phyloP scores from a whole-genome alignment of 169 alveolate genomes.

The Babesia divergens region DNA sequence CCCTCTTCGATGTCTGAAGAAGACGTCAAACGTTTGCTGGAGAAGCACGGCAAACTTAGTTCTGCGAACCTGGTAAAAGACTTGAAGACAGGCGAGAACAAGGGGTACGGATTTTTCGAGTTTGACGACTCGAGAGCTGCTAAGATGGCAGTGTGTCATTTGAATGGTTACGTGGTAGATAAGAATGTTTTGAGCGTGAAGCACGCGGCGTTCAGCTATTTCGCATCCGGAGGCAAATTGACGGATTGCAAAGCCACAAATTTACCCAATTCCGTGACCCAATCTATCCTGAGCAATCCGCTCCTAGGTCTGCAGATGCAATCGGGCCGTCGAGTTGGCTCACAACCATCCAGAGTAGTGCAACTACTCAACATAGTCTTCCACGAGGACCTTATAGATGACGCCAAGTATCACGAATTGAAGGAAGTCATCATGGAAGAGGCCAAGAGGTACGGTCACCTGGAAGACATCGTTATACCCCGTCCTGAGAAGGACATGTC shows the following conservation, averaged over 20 bases:
- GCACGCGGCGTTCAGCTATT: slow-evolving; percentile 61
- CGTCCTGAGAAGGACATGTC: slow-evolving; percentile 78
- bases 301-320: slow-evolving; percentile 80
- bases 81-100: slow-evolving; percentile 76
- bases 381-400: slow-evolving; percentile 82
- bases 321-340: slow-evolving; percentile 81
- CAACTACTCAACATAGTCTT: slow-evolving; percentile 83
- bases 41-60: slow-evolving; percentile 78
- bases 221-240: slow-evolving; percentile 58
- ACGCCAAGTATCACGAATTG: slow-evolving; percentile 76
- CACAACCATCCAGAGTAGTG: slow-evolving; percentile 81
- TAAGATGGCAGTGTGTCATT: slow-evolving; percentile 79
- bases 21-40: slow-evolving; percentile 73
- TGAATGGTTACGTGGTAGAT: slow-evolving; percentile 73
- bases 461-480: slow-evolving; percentile 82
- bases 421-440: slow-evolving; percentile 76
- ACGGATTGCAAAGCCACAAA: slow-evolving; percentile 75
- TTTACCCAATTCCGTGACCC: slow-evolving; percentile 81
- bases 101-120: slow-evolving; percentile 85
- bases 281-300: slow-evolving; percentile 78
- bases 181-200: slow-evolving; percentile 67
- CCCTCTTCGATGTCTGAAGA: slow-evolving; percentile 81
- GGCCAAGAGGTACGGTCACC: slow-evolving; percentile 83
- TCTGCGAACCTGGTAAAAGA: slow-evolving; percentile 76
- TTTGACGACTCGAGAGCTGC: slow-evolving; percentile 81